These are phyloP conservation scores for Cunninghamia lanceolata DNA, from an alignment of 75 land plant species.

Conservation along the genomic window DNA sequence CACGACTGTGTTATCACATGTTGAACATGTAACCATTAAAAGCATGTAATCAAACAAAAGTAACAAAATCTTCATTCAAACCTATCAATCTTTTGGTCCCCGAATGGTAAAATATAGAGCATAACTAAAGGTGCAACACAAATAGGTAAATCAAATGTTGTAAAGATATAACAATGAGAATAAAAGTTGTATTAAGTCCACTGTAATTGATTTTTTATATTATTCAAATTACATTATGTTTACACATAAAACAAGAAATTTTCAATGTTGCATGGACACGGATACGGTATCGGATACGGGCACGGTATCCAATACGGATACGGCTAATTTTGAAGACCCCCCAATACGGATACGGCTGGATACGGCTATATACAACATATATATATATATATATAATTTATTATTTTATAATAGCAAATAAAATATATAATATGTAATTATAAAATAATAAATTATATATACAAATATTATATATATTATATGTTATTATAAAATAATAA, in stretches of 20 bases:
- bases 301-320: no score
- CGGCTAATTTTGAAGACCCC: no score
- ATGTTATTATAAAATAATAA: no score
- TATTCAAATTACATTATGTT: not conserved
- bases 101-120: not conserved
- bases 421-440: no score
- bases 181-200: not conserved
- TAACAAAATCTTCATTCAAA: not conserved
- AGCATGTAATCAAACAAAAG: not conserved
- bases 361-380: no score
- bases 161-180: not conserved
- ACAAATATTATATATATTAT: no score
- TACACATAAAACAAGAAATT: not conserved
- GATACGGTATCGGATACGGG: no score
- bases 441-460: no score
- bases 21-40: slow-evolving; percentile 11
- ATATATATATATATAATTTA: no score
- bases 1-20: slow-evolving; percentile 50
- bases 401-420: no score
- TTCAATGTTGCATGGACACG: no score
- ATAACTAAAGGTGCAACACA: not conserved
- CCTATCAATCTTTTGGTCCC: not conserved
- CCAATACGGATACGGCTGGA: no score
- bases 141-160: not conserved
- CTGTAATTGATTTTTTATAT: not conserved